Conservation (phyloP, 1,284 basidiomycete genomes). For the Sporisorium scitamineum region DNA sequence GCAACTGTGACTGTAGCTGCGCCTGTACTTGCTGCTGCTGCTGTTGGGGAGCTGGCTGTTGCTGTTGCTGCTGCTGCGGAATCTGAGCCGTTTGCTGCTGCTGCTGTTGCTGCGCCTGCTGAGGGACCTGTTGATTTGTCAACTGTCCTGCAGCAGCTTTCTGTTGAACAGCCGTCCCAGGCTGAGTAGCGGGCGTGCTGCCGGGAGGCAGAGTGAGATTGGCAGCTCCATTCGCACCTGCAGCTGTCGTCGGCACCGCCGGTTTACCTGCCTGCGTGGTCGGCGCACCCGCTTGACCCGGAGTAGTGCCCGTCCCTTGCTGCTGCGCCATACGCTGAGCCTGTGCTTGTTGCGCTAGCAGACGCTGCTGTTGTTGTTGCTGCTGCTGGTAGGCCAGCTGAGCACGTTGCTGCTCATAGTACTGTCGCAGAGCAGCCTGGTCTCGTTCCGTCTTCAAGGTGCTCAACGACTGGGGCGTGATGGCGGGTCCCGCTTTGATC, state of each 20-base stretch:
- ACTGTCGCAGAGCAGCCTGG: constrained; percentile 61
- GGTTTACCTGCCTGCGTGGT: constrained; percentile 26
- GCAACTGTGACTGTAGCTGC: constrained; percentile 33
- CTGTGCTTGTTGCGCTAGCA: constrained; percentile 50
- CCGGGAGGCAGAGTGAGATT: constrained; percentile 17
- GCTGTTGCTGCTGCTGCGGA: constrained; percentile 22
- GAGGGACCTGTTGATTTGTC: constrained; percentile 14
- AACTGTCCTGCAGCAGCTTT: constrained; percentile 12
- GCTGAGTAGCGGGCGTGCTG: constrained; percentile 23
- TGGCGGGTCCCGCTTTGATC: constrained; percentile 61
- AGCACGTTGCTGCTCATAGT: constrained; percentile 59
- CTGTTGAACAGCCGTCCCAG: constrained; percentile 15
- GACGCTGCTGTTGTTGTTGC: constrained; percentile 56
- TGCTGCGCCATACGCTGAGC: constrained; percentile 45
- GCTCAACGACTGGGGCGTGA: constrained; percentile 66
- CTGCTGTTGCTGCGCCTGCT: constrained; percentile 23
- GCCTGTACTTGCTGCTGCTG: constrained; percentile 37
- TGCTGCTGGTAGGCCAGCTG: constrained; percentile 57
- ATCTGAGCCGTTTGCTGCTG: constrained; percentile 23
- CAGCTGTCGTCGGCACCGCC: neutral
- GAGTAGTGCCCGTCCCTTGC: constrained; percentile 17
- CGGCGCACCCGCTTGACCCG: constrained; percentile 9
- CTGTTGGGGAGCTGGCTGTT: constrained; percentile 9
- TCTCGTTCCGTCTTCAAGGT: constrained; percentile 65
- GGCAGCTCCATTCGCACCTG: constrained; percentile 10